These are phyloP conservation scores for Yamadazyma membranifaciens DNA, from an alignment of 1,139 yeast species.

Conservation along the genomic window DNA sequence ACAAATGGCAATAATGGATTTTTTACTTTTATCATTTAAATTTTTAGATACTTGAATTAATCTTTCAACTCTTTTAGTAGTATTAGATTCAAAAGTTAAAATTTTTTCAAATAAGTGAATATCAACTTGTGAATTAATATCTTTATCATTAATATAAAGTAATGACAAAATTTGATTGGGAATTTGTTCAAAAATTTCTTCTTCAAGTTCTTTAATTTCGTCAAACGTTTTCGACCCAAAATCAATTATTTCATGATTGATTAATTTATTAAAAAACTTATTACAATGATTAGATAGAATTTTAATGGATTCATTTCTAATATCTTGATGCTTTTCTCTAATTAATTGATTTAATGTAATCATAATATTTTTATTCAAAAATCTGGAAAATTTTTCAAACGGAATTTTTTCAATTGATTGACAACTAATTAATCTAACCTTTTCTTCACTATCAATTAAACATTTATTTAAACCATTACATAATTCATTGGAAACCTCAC, in stretches of 20 bases:
- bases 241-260: slow-evolving; percentile 21
- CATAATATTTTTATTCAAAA: slow-evolving; percentile 49
- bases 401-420: slow-evolving; percentile 41
- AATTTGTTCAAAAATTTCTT: slow-evolving; percentile 38
- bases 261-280: slow-evolving; percentile 22
- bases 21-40: slow-evolving; percentile 57
- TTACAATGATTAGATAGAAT: slow-evolving; percentile 57
- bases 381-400: slow-evolving; percentile 38
- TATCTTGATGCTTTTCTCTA: slow-evolving; percentile 66
- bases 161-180: slow-evolving; percentile 69
- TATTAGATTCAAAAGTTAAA: slow-evolving; percentile 53
- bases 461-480: slow-evolving; percentile 64
- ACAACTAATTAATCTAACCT: slow-evolving; percentile 67
- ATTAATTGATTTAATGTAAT: slow-evolving; percentile 58
- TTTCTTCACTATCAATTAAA: slow-evolving; percentile 72
- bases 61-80: slow-evolving; percentile 49
- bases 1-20: slow-evolving; percentile 67
- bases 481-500: slow-evolving; percentile 52
- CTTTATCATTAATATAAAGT: slow-evolving; percentile 71
- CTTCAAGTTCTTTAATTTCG: slow-evolving; percentile 40
- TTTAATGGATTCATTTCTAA: slow-evolving; percentile 61
- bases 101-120: slow-evolving; percentile 56
- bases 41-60: slow-evolving; percentile 47
- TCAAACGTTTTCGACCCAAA: slow-evolving; percentile 27
- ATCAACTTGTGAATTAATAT: slow-evolving; percentile 71